phyloP scores from a whole-genome alignment of 768 basidiomycete species.

The Butyriboletus loyo region DNA sequence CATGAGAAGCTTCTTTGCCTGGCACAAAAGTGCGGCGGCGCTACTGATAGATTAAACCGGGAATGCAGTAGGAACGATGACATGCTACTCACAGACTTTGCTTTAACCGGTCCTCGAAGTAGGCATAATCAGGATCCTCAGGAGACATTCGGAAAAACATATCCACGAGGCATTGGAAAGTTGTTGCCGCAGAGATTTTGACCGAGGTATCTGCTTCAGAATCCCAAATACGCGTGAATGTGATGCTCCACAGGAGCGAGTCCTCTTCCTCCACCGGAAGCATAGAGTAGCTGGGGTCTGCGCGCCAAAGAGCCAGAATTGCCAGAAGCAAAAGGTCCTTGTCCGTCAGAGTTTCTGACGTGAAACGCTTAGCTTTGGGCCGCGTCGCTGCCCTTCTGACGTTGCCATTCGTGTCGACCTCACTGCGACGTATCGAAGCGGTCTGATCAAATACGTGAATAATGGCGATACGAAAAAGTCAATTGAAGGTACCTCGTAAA shows the following conservation, averaged over 20 bases:
- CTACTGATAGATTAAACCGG: constrained; percentile 8
- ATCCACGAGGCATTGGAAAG: constrained; percentile 45
- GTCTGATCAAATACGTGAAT: constrained; percentile 35
- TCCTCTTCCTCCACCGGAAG: constrained; percentile 41
- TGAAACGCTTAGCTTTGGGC: constrained; percentile 60
- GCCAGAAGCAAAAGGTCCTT: constrained; percentile 68
- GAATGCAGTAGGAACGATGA: neutral
- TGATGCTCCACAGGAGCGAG: constrained; percentile 45
- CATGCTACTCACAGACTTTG: constrained; percentile 41
- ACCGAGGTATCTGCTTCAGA: constrained; percentile 60
- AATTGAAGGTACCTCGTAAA: constrained; percentile 50
- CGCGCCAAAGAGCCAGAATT: constrained; percentile 68
- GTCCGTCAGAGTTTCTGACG: constrained; percentile 59
- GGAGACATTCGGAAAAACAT: constrained; percentile 43
- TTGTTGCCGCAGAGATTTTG: constrained; percentile 56
- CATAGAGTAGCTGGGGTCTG: constrained; percentile 52
- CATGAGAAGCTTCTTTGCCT: constrained; percentile 56
- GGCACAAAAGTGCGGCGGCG: constrained; percentile 37
- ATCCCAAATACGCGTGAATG: constrained; percentile 55
- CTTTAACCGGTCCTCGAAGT: constrained; percentile 45
- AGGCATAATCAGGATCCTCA: constrained; percentile 35
- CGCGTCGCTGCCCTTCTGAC: constrained; percentile 50
- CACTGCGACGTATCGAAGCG: constrained; percentile 51
- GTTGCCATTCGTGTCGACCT: constrained; percentile 57
- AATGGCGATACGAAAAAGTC: constrained; percentile 1